These are phyloP conservation scores for Zymoseptoria passerinii DNA, from an alignment of 2,329 filamentous ascomycete genomes.

Conservation along the genomic window DNA sequence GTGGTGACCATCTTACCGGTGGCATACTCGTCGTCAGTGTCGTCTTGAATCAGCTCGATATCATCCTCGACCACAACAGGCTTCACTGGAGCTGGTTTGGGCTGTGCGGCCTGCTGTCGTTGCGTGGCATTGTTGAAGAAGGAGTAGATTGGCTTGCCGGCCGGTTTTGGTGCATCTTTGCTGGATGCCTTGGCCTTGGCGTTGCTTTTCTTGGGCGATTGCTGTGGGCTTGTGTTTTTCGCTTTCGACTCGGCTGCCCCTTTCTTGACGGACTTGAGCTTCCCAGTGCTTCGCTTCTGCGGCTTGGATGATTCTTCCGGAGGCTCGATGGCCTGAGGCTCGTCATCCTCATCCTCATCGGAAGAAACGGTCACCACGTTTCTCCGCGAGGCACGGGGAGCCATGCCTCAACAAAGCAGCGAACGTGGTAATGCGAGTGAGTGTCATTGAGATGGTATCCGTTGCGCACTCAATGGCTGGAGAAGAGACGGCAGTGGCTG, in stretches of 20 bases:
- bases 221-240: slow-evolving; percentile 6
- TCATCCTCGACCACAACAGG: slow-evolving; percentile 32
- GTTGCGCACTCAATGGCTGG: not conserved
- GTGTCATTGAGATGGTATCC: not conserved
- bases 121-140: slow-evolving; percentile 42
- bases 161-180: slow-evolving; percentile 31
- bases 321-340: slow-evolving; percentile 2
- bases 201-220: slow-evolving; percentile 16
- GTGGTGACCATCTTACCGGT: slow-evolving; percentile 1
- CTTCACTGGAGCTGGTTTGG: slow-evolving; percentile 35
- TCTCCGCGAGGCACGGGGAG: slow-evolving; percentile 21
- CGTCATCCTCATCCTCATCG: slow-evolving; percentile 22
- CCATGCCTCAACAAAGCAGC: slow-evolving; percentile 21
- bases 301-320: slow-evolving; percentile 9
- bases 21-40: slow-evolving; percentile 22
- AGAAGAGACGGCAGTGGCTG: not conserved
- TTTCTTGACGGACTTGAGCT: slow-evolving; percentile 16
- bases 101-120: slow-evolving; percentile 30
- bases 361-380: slow-evolving; percentile 17
- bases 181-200: slow-evolving; percentile 23
- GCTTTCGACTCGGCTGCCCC: not conserved
- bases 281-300: slow-evolving; percentile 13
- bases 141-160: slow-evolving; percentile 38
- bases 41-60: slow-evolving; percentile 27
- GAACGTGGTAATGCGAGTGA: not conserved